Evolutionary conservation across 371 early-diverging fungal species (phyloP).

Genomic region (Syncephalis fuscata): DNA sequence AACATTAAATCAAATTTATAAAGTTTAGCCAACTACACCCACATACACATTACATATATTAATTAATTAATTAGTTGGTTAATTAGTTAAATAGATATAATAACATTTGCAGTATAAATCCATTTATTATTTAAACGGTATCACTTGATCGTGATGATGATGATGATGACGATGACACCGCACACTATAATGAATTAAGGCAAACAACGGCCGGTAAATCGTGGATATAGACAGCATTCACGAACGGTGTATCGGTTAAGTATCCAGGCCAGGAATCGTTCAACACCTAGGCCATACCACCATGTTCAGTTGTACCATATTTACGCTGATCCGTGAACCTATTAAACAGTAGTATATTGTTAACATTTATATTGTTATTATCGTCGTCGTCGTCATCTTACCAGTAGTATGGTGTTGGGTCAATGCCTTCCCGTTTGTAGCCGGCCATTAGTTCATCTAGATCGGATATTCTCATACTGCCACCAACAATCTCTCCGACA

Average conservation of each 20-base stretch:
- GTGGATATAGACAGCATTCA: slow-evolving; percentile 92
- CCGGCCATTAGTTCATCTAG: slow-evolving; percentile 84
- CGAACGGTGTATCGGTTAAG: slow-evolving; percentile 87
- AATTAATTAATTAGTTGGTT: too few relatives aligned
- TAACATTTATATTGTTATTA: too few relatives aligned
- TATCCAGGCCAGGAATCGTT: slow-evolving; percentile 97
- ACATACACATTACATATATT: too few relatives aligned
- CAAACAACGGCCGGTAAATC: slow-evolving; percentile 80
- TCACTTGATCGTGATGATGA: too few relatives aligned
- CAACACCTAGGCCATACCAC: slow-evolving; percentile 99
- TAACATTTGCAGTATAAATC: too few relatives aligned
- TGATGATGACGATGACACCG: background rate
- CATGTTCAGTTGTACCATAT: slow-evolving; percentile 96
- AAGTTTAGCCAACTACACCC: too few relatives aligned
- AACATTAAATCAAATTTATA: too few relatives aligned
- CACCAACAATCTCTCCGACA: slow-evolving; percentile 99
- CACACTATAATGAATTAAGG: slow-evolving; percentile 40
- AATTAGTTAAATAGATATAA: too few relatives aligned
- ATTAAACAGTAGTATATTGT: too few relatives aligned
- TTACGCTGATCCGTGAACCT: slow-evolving; percentile 95
- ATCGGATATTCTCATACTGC: slow-evolving; percentile 96
- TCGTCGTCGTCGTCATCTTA: slow-evolving; percentile 22
- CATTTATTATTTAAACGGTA: too few relatives aligned
- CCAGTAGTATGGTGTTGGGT: slow-evolving; percentile 98
- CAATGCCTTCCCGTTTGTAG: slow-evolving; percentile 92